Evolutionary conservation across 129 eudicot species (phyloP).

Genomic region (Flaveria sonorensis): DNA sequence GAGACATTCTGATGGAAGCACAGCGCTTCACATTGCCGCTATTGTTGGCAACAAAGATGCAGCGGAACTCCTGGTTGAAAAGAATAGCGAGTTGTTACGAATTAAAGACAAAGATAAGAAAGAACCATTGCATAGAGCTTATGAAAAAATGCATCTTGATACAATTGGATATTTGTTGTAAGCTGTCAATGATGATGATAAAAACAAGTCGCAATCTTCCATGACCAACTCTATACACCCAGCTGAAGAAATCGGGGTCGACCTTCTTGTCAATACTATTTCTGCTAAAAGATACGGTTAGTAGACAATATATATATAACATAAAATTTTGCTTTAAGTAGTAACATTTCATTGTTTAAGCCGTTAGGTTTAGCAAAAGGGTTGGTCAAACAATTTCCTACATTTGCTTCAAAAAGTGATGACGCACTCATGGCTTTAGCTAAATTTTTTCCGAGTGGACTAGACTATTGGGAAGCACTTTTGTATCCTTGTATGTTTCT

Average conservation of each 20-base stretch:
- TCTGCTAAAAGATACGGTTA: constrained; percentile 15
- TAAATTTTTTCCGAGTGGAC: constrained; percentile 11
- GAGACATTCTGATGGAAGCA: constrained; percentile 16
- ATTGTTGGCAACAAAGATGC: constrained; percentile 13
- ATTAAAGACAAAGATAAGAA: background rate
- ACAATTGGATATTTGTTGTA: constrained; percentile 12
- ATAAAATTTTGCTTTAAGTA: no score
- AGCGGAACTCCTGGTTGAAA: background rate
- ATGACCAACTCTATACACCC: background rate
- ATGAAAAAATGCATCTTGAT: constrained; percentile 19
- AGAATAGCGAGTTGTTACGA: background rate
- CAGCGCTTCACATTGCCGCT: constrained; percentile 24
- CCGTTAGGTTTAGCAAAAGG: background rate
- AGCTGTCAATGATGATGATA: background rate
- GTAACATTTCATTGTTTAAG: background rate
- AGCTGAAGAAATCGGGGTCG: background rate
- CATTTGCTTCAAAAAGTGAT: background rate
- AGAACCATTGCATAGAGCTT: constrained; percentile 6
- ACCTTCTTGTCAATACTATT: constrained; percentile 19
- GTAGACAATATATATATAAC: background rate
- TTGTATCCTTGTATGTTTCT: constrained; percentile 23
- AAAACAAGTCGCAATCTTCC: background rate
- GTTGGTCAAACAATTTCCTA: background rate
- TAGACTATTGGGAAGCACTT: background rate
- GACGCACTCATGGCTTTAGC: constrained; percentile 20